Percentiles rank a stretch among this genome's conserved stretches.
Conservation (phyloP, 1,284 basidiomycete species). For the Leccinum variabile region DNA sequence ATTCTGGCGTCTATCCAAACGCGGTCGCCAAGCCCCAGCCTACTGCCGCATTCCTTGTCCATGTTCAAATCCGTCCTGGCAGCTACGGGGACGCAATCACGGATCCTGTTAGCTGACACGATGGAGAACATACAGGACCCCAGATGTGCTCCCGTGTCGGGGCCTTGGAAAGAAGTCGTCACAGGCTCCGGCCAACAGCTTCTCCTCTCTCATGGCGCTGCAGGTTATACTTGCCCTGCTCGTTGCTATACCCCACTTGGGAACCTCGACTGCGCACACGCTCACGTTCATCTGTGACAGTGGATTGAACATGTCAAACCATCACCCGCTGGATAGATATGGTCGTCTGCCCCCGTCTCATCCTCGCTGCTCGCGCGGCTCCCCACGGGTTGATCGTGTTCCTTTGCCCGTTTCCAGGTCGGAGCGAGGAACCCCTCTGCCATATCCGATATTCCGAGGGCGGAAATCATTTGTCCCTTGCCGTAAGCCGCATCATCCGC, state of each 20-base stretch:
- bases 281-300: conserved; percentile 25
- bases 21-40: conserved; percentile 28
- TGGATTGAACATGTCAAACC: conserved; percentile 19
- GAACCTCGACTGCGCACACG: conserved; percentile 15
- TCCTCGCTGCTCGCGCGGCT: conserved; percentile 11
- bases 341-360: conserved; percentile 1
- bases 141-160: conserved; percentile 9
- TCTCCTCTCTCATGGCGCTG: conserved; percentile 27
- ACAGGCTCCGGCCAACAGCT: conserved; percentile 9
- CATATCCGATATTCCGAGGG: conserved; percentile 16
- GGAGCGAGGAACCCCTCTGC: conserved; percentile 17
- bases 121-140: conserved; percentile 16
- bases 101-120: conserved; percentile 2
- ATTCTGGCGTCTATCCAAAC: conserved; percentile 16
- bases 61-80: conserved; percentile 20
- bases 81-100: conserved; percentile 22
- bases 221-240: conserved; percentile 20
- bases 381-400: conserved; percentile 28
- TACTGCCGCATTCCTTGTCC: conserved; percentile 25
- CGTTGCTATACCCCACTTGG: conserved; percentile 29
- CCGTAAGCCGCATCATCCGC: conserved; percentile 9
- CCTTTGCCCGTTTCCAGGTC: conserved; percentile 21
- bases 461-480: conserved; percentile 5
- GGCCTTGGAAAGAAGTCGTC: background rate
- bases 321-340: conserved; percentile 11